These are phyloP conservation scores for Chlamydomonas reinhardtii DNA, from an alignment of 163 green algal species.

Conservation along the genomic window DNA sequence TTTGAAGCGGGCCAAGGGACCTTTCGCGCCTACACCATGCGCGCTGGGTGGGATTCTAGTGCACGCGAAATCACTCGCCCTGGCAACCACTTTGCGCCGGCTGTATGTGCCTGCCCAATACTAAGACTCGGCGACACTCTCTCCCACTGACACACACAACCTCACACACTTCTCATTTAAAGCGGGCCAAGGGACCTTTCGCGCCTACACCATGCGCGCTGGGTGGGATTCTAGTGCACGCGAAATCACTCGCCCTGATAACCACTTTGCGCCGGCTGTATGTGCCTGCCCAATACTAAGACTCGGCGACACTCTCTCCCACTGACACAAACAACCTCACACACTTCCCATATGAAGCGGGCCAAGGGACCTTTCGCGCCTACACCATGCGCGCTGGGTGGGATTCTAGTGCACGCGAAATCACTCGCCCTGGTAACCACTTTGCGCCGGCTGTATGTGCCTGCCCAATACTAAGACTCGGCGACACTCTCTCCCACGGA, in stretches of 20 bases:
- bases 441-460: conserved; percentile 17
- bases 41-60: not conserved
- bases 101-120: not conserved
- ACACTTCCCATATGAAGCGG: not conserved
- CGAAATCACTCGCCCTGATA: conserved; percentile 33
- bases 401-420: conserved; percentile 38
- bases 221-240: conserved; percentile 35
- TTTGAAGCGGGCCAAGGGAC: conserved; percentile 23
- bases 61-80: not conserved
- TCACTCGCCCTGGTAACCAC: conserved; percentile 31
- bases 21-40: not conserved
- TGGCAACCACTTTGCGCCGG: not conserved
- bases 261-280: conserved; percentile 27
- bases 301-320: not conserved
- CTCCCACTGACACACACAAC: too few species aligned
- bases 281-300: conserved; percentile 35
- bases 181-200: conserved; percentile 44
- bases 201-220: conserved; percentile 15
- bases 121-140: not conserved
- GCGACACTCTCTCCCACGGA: not conserved
- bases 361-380: conserved; percentile 35
- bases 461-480: conserved; percentile 27
- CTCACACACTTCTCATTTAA: not conserved
- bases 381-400: conserved; percentile 30
- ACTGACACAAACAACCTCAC: too few species aligned